These are phyloP conservation scores for Schwanniomyces polymorphus DNA, from an alignment of 805 yeast genomes.

Conservation along the genomic window DNA sequence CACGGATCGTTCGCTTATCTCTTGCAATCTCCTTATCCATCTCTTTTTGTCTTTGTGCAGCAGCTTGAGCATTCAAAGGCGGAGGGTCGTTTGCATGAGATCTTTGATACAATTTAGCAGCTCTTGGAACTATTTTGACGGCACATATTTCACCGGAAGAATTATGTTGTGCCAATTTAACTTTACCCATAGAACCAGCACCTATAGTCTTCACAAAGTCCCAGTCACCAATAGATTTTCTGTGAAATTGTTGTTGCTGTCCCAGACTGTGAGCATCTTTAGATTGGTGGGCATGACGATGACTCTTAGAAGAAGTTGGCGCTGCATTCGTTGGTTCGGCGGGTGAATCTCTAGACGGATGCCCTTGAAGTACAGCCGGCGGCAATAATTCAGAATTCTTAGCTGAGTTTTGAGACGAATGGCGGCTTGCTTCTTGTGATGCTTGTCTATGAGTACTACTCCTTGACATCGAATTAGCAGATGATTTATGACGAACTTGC, in stretches of 20 bases:
- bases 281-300: background rate
- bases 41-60: slow-evolving; percentile 63
- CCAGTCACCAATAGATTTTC: slow-evolving; percentile 95
- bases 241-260: slow-evolving; percentile 58
- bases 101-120: slow-evolving; percentile 72
- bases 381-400: slow-evolving; percentile 25
- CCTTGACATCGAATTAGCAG: background rate
- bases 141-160: slow-evolving; percentile 83
- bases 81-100: slow-evolving; percentile 71
- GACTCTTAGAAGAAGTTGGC: slow-evolving; percentile 3
- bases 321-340: background rate
- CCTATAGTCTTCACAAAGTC: slow-evolving; percentile 93
- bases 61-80: slow-evolving; percentile 57
- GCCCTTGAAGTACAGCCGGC: slow-evolving; percentile 27
- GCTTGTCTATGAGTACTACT: background rate
- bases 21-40: slow-evolving; percentile 82
- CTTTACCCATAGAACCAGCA: slow-evolving; percentile 99
- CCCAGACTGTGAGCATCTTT: slow-evolving; percentile 5
- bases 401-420: background rate
- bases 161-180: slow-evolving; percentile 86
- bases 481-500: background rate
- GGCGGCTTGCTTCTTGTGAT: background rate
- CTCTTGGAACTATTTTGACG: slow-evolving; percentile 89
- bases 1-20: slow-evolving; percentile 90
- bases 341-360: slow-evolving; percentile 3